A percentile compares a stretch with the other conserved stretches of the same genome.
These are phyloP conservation scores for Chaetomiaceae sp. DNA, from an alignment of 2,329 filamentous ascomycete genomes.

Conservation along the genomic window DNA sequence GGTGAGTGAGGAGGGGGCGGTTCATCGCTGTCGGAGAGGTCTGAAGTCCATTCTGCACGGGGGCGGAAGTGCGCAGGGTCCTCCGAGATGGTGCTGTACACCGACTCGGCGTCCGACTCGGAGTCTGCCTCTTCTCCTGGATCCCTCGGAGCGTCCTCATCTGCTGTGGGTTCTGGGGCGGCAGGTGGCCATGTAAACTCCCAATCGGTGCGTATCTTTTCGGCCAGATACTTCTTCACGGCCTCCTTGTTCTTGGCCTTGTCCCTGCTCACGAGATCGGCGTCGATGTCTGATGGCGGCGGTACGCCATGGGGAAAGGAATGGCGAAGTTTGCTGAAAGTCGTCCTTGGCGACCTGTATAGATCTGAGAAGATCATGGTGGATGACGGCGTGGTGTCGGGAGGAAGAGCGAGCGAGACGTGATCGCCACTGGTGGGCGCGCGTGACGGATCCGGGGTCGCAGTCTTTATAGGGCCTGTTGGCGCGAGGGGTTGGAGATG, in stretches of 20 bases:
- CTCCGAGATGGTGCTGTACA: conserved; percentile 56
- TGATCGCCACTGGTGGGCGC: conserved; percentile 21
- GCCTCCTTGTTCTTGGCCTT: conserved; percentile 61
- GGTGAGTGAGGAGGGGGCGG: conserved; percentile 34
- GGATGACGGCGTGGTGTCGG: conserved; percentile 25
- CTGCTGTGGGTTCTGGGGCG: conserved; percentile 5
- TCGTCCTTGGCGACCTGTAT: conserved; percentile 52
- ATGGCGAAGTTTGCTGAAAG: conserved; percentile 48
- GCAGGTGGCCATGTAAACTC: conserved; percentile 48
- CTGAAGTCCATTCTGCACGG: conserved; percentile 54
- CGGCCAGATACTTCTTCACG: conserved; percentile 50
- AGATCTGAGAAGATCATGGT: conserved; percentile 57
- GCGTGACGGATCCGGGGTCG: conserved; percentile 16
- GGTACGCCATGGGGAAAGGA: conserved; percentile 31
- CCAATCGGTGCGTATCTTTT: conserved; percentile 58
- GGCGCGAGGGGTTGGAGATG: conserved; percentile 15
- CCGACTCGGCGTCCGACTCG: conserved; percentile 44
- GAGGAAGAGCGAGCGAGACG: conserved; percentile 19
- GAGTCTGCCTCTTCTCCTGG: conserved; percentile 39
- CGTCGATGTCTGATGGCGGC: conserved; percentile 46
- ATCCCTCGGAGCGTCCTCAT: conserved; percentile 27
- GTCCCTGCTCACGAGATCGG: conserved; percentile 58
- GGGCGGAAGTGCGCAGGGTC: conserved; percentile 47
- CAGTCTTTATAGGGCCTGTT: conserved; percentile 24
- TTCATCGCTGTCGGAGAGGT: conserved; percentile 49